Conservation (phyloP, 768 basidiomycete species). For the Paxillus rubicundulus region DNA sequence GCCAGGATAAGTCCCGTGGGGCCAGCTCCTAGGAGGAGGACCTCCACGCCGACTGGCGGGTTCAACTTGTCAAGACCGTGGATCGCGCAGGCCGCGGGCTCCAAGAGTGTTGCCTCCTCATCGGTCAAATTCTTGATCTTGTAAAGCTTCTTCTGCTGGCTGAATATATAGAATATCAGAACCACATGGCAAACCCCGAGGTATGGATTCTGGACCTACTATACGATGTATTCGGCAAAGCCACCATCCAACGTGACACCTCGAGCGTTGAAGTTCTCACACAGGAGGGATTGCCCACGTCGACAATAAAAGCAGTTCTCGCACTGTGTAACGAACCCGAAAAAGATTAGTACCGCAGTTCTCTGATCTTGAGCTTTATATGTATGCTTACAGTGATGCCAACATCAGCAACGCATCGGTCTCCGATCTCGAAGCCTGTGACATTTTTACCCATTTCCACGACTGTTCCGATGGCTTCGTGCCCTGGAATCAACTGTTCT, state of each 20-base stretch:
- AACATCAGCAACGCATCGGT: constrained; percentile 83
- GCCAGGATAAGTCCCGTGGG: constrained; percentile 90
- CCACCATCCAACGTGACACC: constrained; percentile 83
- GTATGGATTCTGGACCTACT: constrained; percentile 44
- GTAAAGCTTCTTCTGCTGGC: constrained; percentile 75
- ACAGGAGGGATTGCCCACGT: constrained; percentile 75
- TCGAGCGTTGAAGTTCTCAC: constrained; percentile 79
- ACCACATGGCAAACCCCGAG: not conserved
- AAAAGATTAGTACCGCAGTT: constrained; percentile 1
- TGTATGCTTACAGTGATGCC: constrained; percentile 55
- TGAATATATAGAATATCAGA: constrained; percentile 20
- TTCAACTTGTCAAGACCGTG: constrained; percentile 89
- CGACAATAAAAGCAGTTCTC: constrained; percentile 86
- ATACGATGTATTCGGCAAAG: constrained; percentile 86
- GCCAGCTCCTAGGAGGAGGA: constrained; percentile 84
- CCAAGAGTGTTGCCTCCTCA: constrained; percentile 83
- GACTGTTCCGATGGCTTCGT: constrained; percentile 72
- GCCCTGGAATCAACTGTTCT: constrained; percentile 66
- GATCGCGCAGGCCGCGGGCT: constrained; percentile 88
- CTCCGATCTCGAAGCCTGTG: constrained; percentile 70
- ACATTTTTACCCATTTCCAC: constrained; percentile 80
- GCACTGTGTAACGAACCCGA: constrained; percentile 47
- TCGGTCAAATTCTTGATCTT: constrained; percentile 86
- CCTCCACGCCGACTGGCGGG: constrained; percentile 80
- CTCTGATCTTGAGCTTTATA: not conserved